phyloP scores from a whole-genome alignment of 2,329 filamentous ascomycete species.

The Pseudocercospora musae region DNA sequence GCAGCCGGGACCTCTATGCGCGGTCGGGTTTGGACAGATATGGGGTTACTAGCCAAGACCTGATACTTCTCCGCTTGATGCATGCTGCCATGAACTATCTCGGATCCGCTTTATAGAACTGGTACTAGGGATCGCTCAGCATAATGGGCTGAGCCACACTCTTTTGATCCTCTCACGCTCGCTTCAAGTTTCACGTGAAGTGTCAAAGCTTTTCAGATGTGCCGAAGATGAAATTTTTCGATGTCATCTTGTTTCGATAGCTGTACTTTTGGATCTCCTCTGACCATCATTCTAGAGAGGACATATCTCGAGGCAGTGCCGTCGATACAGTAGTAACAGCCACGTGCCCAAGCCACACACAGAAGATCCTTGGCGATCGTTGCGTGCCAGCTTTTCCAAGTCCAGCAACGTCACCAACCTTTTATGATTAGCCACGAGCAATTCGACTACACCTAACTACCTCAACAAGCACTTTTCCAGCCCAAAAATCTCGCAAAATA shows the following conservation, averaged over 20 bases:
- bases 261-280: neutral
- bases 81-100: neutral
- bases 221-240: neutral
- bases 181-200: neutral
- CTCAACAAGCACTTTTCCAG: no score
- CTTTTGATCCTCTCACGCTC: neutral
- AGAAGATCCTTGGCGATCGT: neutral
- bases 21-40: slow-evolving; percentile 17
- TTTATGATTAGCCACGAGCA: neutral
- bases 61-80: neutral
- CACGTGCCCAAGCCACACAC: neutral
- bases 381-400: neutral
- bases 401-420: neutral
- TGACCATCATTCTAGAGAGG: no score
- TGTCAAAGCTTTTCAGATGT: neutral
- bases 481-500: no score
- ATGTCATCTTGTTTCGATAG: no score
- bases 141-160: neutral
- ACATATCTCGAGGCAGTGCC: no score
- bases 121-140: neutral
- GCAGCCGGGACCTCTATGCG: slow-evolving; percentile 27
- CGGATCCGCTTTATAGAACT: neutral
- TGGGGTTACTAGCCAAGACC: slow-evolving; percentile 16
- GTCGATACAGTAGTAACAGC: neutral
- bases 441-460: no score